These are phyloP conservation scores for Suhomyces bolitotheri DNA, from an alignment of 1,139 yeast genomes.

Conservation along the genomic window DNA sequence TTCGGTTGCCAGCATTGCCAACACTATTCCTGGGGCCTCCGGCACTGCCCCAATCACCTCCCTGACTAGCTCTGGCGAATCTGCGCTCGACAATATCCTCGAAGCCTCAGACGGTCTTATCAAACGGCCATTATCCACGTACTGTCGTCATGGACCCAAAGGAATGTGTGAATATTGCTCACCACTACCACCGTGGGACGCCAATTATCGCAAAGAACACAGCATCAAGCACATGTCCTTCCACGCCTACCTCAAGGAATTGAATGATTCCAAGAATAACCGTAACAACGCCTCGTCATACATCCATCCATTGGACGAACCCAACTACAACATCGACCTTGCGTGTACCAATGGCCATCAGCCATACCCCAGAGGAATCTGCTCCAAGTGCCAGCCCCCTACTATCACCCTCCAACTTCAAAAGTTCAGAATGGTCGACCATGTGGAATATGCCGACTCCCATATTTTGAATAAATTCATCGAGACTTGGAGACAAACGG, in stretches of 20 bases:
- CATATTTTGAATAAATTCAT: constrained; percentile 76
- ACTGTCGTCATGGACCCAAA: constrained; percentile 86
- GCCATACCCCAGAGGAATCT: constrained; percentile 92
- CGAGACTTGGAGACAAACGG: constrained; percentile 88
- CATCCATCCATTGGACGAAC: constrained; percentile 77
- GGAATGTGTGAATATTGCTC: constrained; percentile 99
- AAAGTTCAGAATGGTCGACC: constrained; percentile 93
- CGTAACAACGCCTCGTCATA: constrained; percentile 63
- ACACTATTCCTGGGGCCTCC: neutral
- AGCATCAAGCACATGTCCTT: constrained; percentile 86
- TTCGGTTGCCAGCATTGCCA: neutral
- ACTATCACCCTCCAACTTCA: constrained; percentile 92
- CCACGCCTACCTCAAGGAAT: constrained; percentile 76
- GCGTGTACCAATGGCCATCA: constrained; percentile 79
- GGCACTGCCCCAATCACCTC: neutral
- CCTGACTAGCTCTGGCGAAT: constrained; percentile 5
- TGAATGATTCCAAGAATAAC: constrained; percentile 70
- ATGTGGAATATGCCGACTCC: constrained; percentile 83
- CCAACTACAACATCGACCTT: constrained; percentile 62
- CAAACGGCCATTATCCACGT: constrained; percentile 54
- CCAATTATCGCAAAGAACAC: constrained; percentile 68
- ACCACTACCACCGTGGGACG: constrained; percentile 95
- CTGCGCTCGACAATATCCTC: constrained; percentile 53
- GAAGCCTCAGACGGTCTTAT: constrained; percentile 75
- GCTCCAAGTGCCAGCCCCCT: constrained; percentile 97